A percentile compares a stretch with the other conserved stretches of the same genome.
Conservation (phyloP, 2,329 filamentous ascomycete species). For the Cryphonectria parasitica region DNA sequence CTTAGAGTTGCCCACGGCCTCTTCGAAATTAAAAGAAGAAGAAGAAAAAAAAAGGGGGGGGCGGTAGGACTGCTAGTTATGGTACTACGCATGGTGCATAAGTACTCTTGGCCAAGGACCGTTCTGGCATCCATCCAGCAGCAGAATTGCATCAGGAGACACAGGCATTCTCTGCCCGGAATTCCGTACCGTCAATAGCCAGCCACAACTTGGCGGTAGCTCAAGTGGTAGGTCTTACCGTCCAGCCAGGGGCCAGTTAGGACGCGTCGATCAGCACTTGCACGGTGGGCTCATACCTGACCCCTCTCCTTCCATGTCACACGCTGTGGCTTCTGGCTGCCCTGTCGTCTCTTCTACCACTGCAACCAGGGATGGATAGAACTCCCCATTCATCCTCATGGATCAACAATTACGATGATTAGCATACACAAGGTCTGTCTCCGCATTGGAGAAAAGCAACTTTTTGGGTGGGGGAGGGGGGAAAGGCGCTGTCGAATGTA, state of each 20-base stretch:
- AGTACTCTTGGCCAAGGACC: neutral
- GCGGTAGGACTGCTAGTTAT: neutral
- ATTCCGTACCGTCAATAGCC: neutral
- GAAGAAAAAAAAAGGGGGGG: too few species aligned
- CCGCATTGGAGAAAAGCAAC: slow-evolving; percentile 12
- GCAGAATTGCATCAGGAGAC: neutral
- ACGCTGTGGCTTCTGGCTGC: neutral
- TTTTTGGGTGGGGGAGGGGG: neutral
- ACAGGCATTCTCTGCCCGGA: neutral
- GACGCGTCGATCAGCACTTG: neutral
- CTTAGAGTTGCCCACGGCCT: neutral
- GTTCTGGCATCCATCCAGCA: neutral
- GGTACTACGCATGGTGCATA: neutral
- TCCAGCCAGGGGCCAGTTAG: neutral
- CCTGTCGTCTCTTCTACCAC: neutral
- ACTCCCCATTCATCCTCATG: neutral
- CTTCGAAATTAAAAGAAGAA: too few species aligned
- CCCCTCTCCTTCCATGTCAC: neutral
- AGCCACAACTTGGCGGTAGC: neutral
- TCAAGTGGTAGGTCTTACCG: neutral
- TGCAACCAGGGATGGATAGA: neutral
- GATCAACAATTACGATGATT: neutral
- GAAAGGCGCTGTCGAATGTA: neutral
- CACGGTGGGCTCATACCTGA: neutral
- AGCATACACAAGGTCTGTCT: neutral